Percentiles rank a stretch among this genome's conserved stretches.
Conservation (phyloP, 129 eudicot species). For the Tanacetum coccineum region DNA sequence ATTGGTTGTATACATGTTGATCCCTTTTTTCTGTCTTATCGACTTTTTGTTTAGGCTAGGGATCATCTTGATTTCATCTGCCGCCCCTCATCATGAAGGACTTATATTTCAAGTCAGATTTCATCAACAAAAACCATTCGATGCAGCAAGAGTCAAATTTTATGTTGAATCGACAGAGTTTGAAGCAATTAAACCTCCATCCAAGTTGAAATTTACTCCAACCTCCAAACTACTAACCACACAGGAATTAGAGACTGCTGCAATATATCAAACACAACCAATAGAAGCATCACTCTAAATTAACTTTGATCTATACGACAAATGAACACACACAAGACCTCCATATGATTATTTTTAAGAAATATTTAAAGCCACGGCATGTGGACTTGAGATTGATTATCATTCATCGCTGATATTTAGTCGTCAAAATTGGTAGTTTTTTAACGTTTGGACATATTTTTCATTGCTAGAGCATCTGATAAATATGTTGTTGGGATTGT, state of each 20-base stretch:
- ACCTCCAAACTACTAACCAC: constrained; percentile 45
- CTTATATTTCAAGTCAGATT: constrained; percentile 46
- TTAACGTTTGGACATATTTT: no score
- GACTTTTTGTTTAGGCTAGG: constrained; percentile 45
- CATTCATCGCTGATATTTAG: no score
- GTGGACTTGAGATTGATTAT: not conserved
- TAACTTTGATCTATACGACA: not conserved
- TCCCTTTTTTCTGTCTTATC: not conserved
- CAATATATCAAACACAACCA: constrained; percentile 16
- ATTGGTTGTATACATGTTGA: not conserved
- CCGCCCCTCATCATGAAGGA: constrained; percentile 87
- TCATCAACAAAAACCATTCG: constrained; percentile 52
- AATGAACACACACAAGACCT: not conserved
- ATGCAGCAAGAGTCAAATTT: constrained; percentile 51
- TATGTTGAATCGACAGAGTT: constrained; percentile 29
- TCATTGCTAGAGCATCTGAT: no score
- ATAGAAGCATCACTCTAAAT: not conserved
- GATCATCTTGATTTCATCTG: constrained; percentile 73
- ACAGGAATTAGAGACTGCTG: constrained; percentile 45
- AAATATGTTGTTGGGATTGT: no score
- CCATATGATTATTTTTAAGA: constrained; percentile 3
- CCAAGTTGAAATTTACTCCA: constrained; percentile 32
- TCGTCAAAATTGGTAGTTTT: no score
- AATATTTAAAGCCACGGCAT: not conserved
- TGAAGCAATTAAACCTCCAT: constrained; percentile 29